Evolutionary conservation across 371 early-diverging fungal genomes (phyloP).

Genomic region (Mortierella sp.): DNA sequence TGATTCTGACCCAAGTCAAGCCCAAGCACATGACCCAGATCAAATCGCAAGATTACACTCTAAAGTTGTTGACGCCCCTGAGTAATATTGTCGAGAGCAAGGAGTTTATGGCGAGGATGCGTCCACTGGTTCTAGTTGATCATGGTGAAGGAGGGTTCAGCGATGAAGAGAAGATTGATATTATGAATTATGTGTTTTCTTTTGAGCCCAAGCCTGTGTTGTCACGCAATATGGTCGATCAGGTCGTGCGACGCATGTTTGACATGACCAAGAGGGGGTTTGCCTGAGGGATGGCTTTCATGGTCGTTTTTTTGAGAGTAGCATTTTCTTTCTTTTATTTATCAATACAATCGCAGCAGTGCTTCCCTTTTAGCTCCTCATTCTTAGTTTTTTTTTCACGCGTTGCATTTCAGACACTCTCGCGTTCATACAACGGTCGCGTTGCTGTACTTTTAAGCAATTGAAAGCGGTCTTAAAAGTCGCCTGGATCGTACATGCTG

Average conservation of each 20-base stretch:
- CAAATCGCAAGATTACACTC: background rate
- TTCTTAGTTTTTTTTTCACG: too few species aligned
- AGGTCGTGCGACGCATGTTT: background rate
- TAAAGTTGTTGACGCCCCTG: background rate
- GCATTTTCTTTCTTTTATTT: too few species aligned
- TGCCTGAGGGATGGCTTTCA: background rate
- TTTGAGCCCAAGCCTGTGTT: background rate
- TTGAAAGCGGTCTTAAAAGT: too few species aligned
- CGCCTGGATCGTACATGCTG: too few species aligned
- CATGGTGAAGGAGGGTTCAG: background rate
- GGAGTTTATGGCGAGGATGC: background rate
- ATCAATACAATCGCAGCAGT: too few species aligned
- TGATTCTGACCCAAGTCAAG: conserved; percentile 1
- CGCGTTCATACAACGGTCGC: too few species aligned
- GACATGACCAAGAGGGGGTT: background rate
- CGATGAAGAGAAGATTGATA: background rate
- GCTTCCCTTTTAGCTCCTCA: too few species aligned
- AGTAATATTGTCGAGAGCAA: background rate
- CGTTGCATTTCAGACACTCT: too few species aligned
- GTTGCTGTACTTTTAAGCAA: too few species aligned
- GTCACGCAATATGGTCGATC: background rate
- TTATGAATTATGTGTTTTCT: background rate
- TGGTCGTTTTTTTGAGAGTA: too few species aligned
- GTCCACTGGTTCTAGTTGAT: background rate
- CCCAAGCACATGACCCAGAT: background rate